A percentile compares a stretch with the other conserved stretches of the same genome.
These are phyloP conservation scores for Hypoxylon sp. DNA, from an alignment of 2,329 filamentous ascomycete genomes.

Conservation along the genomic window DNA sequence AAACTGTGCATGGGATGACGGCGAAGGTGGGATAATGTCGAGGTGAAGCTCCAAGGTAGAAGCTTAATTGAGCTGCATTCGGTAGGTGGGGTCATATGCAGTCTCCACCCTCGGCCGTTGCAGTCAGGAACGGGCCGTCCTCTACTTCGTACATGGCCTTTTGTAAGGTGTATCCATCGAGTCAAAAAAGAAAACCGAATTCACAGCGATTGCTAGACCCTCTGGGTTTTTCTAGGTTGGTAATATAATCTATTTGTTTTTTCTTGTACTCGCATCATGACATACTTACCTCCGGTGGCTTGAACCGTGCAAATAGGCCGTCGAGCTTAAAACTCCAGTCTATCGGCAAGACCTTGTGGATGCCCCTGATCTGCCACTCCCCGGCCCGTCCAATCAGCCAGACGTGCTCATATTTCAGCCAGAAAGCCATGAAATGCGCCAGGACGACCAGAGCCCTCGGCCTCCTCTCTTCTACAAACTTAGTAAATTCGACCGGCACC, in stretches of 20 bases:
- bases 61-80: slow-evolving; percentile 9
- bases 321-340: slow-evolving; percentile 54
- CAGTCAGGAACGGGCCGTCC: slow-evolving; percentile 10
- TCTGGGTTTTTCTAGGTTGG: background rate
- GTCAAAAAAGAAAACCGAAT: no score
- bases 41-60: background rate
- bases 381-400: slow-evolving; percentile 55
- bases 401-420: slow-evolving; percentile 51
- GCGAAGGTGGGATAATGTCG: background rate
- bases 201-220: no score
- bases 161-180: no score
- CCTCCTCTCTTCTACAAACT: slow-evolving; percentile 51
- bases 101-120: slow-evolving; percentile 24
- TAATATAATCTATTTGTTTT: background rate
- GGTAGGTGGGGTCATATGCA: slow-evolving; percentile 9
- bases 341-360: slow-evolving; percentile 51
- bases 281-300: slow-evolving; percentile 36
- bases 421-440: slow-evolving; percentile 55
- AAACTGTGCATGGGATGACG: background rate
- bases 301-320: slow-evolving; percentile 48
- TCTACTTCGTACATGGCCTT: no score
- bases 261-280: background rate
- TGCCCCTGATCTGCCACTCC: slow-evolving; percentile 53
- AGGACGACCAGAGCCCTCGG: slow-evolving; percentile 54
- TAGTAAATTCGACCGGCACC: slow-evolving; percentile 51